Evolutionary conservation across 257 asterid genomes (phyloP).

Genomic region (Petrea volubilis): DNA sequence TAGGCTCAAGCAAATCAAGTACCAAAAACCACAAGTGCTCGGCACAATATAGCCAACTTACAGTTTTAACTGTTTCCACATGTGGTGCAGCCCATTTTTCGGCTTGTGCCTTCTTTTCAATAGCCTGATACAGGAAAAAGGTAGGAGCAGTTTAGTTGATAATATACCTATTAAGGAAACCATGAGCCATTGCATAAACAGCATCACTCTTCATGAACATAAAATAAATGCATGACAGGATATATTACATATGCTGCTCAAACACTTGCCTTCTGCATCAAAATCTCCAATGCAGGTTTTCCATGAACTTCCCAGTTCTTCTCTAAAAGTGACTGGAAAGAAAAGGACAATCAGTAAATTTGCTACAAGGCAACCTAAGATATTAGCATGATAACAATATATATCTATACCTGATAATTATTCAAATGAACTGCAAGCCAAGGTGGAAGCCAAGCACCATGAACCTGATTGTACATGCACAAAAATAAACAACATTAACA

Average conservation of each 20-base stretch:
- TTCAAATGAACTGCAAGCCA: slow-evolving; percentile 63
- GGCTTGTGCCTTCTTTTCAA: slow-evolving; percentile 76
- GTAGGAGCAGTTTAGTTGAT: slow-evolving; percentile 9
- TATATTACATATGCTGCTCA: slow-evolving; percentile 14
- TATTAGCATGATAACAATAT: background rate
- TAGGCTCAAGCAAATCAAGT: slow-evolving; percentile 3
- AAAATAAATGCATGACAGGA: slow-evolving; percentile 3
- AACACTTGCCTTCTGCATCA: slow-evolving; percentile 60
- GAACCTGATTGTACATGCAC: slow-evolving; percentile 49
- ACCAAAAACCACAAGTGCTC: slow-evolving; percentile 14
- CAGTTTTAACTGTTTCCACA: slow-evolving; percentile 69
- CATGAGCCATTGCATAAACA: slow-evolving; percentile 9
- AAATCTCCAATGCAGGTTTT: slow-evolving; percentile 71
- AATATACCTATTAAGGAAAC: background rate
- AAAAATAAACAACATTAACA: slow-evolving; percentile 13
- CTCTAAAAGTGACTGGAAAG: slow-evolving; percentile 58
- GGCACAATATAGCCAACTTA: slow-evolving; percentile 39
- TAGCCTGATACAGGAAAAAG: slow-evolving; percentile 46
- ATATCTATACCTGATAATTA: slow-evolving; percentile 54
- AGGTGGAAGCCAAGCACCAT: slow-evolving; percentile 90
- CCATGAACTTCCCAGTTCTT: slow-evolving; percentile 80
- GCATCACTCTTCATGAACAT: background rate
- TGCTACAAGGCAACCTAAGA: background rate
- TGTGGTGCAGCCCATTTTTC: slow-evolving; percentile 92
- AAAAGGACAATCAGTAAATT: slow-evolving; percentile 18